Percentiles rank a stretch among this genome's conserved stretches.
Conservation (phyloP, 768 basidiomycete species). For the Lepiota venenata region DNA sequence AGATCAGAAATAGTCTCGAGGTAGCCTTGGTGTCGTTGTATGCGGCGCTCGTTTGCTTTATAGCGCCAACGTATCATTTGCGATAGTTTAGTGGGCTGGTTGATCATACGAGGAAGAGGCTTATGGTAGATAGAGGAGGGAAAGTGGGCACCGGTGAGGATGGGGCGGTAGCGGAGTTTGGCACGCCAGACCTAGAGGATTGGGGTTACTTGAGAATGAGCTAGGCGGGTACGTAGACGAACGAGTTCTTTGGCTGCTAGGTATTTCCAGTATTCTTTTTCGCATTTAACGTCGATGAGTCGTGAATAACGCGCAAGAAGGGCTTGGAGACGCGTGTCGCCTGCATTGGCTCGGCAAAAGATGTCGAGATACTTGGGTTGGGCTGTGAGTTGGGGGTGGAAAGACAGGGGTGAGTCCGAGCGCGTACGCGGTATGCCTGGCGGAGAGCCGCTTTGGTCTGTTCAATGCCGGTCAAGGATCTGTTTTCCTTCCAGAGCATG, state of each 20-base stretch:
- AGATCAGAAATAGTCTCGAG: slow-evolving; percentile 28
- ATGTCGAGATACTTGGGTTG: slow-evolving; percentile 54
- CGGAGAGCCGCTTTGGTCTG: slow-evolving; percentile 43
- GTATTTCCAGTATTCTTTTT: slow-evolving; percentile 44
- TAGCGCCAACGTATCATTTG: slow-evolving; percentile 60
- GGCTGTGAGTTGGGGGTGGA: neutral
- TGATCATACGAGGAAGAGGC: slow-evolving; percentile 76
- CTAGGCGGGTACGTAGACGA: slow-evolving; percentile 15
- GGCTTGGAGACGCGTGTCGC: slow-evolving; percentile 41
- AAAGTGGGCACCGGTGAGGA: slow-evolving; percentile 70
- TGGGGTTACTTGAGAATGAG: neutral
- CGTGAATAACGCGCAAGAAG: slow-evolving; percentile 57
- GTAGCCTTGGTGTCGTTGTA: slow-evolving; percentile 29
- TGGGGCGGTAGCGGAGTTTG: slow-evolving; percentile 54
- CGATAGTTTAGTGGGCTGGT: slow-evolving; percentile 70
- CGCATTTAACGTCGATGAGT: slow-evolving; percentile 48
- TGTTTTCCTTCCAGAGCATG: slow-evolving; percentile 49
- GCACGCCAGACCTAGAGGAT: slow-evolving; percentile 50
- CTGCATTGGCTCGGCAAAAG: slow-evolving; percentile 50
- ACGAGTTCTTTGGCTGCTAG: slow-evolving; percentile 54
- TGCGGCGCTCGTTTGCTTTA: slow-evolving; percentile 36
- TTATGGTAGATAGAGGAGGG: slow-evolving; percentile 59
- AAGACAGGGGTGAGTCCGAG: neutral
- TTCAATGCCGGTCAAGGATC: slow-evolving; percentile 49
- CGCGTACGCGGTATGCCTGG: slow-evolving; percentile 55